A percentile compares a stretch with the other conserved stretches of the same genome.
phyloP scores from a whole-genome alignment of 805 yeast genomes.

The Cyberlindnera maclurae region DNA sequence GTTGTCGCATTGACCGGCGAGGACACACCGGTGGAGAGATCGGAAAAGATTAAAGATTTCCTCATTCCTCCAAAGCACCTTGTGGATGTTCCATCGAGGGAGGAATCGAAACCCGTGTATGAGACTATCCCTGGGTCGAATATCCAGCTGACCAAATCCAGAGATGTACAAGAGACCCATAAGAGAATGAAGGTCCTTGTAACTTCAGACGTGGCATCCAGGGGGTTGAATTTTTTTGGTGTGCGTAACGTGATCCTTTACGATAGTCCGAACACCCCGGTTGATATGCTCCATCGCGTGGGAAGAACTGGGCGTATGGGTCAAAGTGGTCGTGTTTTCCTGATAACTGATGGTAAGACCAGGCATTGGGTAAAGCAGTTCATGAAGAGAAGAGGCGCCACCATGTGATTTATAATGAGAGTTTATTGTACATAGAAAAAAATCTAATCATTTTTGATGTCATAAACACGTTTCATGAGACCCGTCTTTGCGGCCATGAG shows the following conservation, averaged over 20 bases:
- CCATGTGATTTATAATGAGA: background rate
- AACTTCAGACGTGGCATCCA: conserved; percentile 81
- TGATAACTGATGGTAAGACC: conserved; percentile 62
- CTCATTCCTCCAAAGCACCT: conserved; percentile 49
- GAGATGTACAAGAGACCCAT: background rate
- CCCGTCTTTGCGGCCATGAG: conserved; percentile 41
- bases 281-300: conserved; percentile 83
- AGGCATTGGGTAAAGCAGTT: conserved; percentile 79
- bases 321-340: conserved; percentile 78
- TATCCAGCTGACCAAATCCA: conserved; percentile 19
- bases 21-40: conserved; percentile 54
- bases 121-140: conserved; percentile 29
- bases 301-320: conserved; percentile 95
- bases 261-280: conserved; percentile 80
- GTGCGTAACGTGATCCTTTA: conserved; percentile 75
- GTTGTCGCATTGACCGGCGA: conserved; percentile 63
- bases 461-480: too few relatives aligned
- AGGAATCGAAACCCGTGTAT: conserved; percentile 7
- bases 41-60: conserved; percentile 50
- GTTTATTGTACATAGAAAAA: conserved; percentile 29
- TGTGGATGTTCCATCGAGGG: conserved; percentile 13
- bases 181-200: conserved; percentile 58
- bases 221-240: conserved; percentile 83
- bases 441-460: conserved; percentile 21
- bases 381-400: conserved; percentile 13